These are phyloP conservation scores for Pachyrhizus erosus DNA, from an alignment of 306 rosid species.

Conservation along the genomic window DNA sequence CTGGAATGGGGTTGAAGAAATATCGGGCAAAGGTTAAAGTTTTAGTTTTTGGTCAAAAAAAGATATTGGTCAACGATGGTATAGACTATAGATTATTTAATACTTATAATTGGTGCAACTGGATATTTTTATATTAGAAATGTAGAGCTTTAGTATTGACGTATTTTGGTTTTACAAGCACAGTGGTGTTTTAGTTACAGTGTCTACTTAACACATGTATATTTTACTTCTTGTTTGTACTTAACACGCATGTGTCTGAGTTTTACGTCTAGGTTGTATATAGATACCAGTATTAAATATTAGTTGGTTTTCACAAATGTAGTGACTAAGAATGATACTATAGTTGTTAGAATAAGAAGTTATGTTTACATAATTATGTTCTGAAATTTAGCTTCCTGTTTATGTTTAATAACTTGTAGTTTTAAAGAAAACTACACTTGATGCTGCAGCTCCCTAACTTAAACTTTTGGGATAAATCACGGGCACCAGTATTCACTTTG, in stretches of 20 bases:
- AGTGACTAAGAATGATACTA: not conserved
- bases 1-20: constrained; percentile 6
- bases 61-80: not conserved
- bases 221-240: not conserved
- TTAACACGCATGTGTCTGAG: not conserved
- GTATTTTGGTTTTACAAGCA: constrained; percentile 17
- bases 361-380: constrained; percentile 8
- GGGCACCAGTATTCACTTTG: constrained; percentile 58
- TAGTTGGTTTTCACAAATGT: not conserved
- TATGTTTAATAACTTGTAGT: constrained; percentile 4
- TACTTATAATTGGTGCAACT: not conserved
- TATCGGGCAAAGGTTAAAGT: not conserved
- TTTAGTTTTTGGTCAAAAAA: not conserved
- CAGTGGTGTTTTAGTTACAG: not conserved
- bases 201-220: not conserved
- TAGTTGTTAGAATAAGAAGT: not conserved
- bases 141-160: not conserved
- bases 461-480: constrained; percentile 62
- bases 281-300: not conserved
- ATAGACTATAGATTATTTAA: constrained; percentile 24
- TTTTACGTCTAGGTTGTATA: not conserved
- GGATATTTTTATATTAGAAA: constrained; percentile 12
- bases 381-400: constrained; percentile 18
- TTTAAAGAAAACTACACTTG: constrained; percentile 29
- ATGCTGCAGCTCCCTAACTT: constrained; percentile 61